Conservation (phyloP, 1,284 basidiomycete species). For the Ganoderma resinaceum region DNA sequence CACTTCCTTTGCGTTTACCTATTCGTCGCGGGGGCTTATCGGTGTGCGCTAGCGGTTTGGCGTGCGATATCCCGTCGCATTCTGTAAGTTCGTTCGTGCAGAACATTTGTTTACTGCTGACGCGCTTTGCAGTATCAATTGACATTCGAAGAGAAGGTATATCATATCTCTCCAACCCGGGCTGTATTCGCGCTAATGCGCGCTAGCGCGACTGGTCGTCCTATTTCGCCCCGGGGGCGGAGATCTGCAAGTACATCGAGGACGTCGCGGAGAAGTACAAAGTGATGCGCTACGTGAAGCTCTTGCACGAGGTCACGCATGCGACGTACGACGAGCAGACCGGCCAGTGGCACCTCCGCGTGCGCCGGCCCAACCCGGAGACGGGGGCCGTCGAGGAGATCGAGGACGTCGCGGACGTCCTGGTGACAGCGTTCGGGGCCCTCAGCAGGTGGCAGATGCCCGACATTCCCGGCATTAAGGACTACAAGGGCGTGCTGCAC, state of each 20-base stretch:
- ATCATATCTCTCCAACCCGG: not conserved
- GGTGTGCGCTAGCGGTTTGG: constrained; percentile 45
- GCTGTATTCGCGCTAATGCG: not conserved
- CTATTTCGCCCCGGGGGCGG: constrained; percentile 64
- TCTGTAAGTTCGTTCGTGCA: constrained; percentile 44
- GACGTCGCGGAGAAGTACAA: constrained; percentile 65
- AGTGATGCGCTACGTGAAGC: constrained; percentile 58
- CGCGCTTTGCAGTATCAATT: constrained; percentile 56
- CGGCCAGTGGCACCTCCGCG: constrained; percentile 61
- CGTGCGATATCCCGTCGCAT: constrained; percentile 65
- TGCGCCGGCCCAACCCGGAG: constrained; percentile 39
- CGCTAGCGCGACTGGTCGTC: constrained; percentile 61
- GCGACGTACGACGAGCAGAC: constrained; percentile 57
- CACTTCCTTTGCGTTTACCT: constrained; percentile 14
- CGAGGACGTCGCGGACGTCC: constrained; percentile 58
- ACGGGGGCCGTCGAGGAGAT: constrained; percentile 50
- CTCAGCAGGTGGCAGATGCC: constrained; percentile 67
- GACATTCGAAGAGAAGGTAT: constrained; percentile 60
- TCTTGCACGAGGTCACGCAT: constrained; percentile 57
- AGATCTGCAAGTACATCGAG: constrained; percentile 62
- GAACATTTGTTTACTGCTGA: too few species aligned
- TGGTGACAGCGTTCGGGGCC: constrained; percentile 58
- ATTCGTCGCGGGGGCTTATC: not conserved
- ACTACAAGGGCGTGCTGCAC: constrained; percentile 57
- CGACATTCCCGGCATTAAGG: constrained; percentile 57